phyloP scores from a whole-genome alignment of 1,139 yeast genomes.

The Pichia sp. region DNA sequence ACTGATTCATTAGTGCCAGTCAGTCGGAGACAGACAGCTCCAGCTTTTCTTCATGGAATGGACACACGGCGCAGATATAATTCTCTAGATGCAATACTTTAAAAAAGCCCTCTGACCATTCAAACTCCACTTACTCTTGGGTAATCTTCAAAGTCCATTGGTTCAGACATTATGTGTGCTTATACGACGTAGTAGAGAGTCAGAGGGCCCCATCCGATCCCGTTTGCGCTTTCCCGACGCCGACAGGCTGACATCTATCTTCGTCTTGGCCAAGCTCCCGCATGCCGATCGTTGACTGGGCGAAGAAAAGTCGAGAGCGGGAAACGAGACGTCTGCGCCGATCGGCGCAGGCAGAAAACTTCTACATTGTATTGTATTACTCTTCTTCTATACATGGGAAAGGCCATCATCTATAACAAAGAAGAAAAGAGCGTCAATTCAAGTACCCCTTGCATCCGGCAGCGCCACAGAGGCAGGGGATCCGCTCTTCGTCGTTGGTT shows the following conservation, averaged over 20 bases:
- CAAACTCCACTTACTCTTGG: conserved; percentile 28
- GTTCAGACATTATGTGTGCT: conserved; percentile 24
- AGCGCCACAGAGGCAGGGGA: conserved; percentile 92
- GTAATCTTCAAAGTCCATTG: conserved; percentile 31
- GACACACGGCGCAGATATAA: background rate
- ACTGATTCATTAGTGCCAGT: too few relatives aligned
- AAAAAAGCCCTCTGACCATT: background rate
- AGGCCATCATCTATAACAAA: too few relatives aligned
- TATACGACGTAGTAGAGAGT: background rate
- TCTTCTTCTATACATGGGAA: background rate
- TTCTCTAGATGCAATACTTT: too few relatives aligned
- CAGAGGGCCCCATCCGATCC: background rate
- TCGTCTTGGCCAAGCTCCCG: background rate
- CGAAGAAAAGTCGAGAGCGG: background rate
- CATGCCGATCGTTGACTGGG: background rate
- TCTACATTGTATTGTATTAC: background rate
- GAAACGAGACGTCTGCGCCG: background rate
- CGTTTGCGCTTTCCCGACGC: too few relatives aligned
- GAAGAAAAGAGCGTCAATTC: conserved; percentile 57
- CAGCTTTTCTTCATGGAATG: background rate
- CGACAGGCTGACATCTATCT: background rate
- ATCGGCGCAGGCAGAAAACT: too few relatives aligned
- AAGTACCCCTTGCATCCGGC: conserved; percentile 90
- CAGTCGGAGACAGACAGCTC: too few relatives aligned
- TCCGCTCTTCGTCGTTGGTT: conserved; percentile 82